phyloP scores from a whole-genome alignment of 306 rosid genomes.

The Prunus campanulata region DNA sequence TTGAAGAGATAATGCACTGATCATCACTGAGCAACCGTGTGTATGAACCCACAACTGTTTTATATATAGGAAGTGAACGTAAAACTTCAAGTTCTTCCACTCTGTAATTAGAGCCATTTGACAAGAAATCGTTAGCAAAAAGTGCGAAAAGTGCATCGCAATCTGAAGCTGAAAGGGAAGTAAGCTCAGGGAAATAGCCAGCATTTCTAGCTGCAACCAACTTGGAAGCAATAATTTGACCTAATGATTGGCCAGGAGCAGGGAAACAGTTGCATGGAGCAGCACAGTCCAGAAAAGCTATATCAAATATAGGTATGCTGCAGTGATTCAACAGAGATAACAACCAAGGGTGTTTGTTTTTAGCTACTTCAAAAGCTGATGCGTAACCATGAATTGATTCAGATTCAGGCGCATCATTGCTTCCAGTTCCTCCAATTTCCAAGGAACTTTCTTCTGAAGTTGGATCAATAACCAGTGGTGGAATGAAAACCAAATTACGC shows the following conservation, averaged over 20 bases:
- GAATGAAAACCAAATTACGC: conserved; percentile 74
- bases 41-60: conserved; percentile 83
- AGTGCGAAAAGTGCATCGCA: conserved; percentile 79
- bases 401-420: conserved; percentile 40
- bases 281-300: conserved; percentile 70
- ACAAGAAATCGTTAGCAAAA: conserved; percentile 62
- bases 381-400: conserved; percentile 46
- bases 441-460: conserved; percentile 27
- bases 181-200: conserved; percentile 77
- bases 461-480: conserved; percentile 52
- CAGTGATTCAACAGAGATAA: conserved; percentile 79
- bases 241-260: conserved; percentile 57
- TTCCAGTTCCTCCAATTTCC: conserved; percentile 46
- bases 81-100: conserved; percentile 74
- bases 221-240: conserved; percentile 84
- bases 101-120: conserved; percentile 46
- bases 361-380: conserved; percentile 64
- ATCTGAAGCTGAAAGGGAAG: conserved; percentile 56
- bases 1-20: conserved; percentile 83
- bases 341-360: conserved; percentile 74
- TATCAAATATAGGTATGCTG: conserved; percentile 84
- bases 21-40: conserved; percentile 63
- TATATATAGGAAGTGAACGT: conserved; percentile 82
- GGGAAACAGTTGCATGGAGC: conserved; percentile 64
- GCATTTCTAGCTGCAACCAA: conserved; percentile 80